These are phyloP conservation scores for Flueggea neowawraea DNA, from an alignment of 441 rosid species.

Conservation along the genomic window DNA sequence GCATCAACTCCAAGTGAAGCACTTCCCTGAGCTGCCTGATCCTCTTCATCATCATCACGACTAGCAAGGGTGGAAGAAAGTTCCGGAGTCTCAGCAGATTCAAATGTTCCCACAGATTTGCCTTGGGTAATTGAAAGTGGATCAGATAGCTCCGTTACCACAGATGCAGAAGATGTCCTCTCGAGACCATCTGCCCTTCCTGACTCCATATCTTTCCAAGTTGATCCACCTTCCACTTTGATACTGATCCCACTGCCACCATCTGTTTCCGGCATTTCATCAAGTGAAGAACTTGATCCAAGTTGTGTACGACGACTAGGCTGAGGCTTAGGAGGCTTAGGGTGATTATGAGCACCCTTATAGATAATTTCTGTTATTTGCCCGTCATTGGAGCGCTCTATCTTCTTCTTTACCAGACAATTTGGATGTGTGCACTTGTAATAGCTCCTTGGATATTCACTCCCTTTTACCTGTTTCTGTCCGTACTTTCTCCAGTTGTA, in stretches of 20 bases:
- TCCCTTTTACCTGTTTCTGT: conserved; percentile 66
- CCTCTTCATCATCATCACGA: conserved; percentile 62
- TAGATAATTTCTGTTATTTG: conserved; percentile 70
- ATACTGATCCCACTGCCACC: conserved; percentile 26
- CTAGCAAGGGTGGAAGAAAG: conserved; percentile 44
- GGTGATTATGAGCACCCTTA: conserved; percentile 59
- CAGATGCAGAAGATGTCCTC: conserved; percentile 47
- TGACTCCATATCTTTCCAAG: conserved; percentile 35
- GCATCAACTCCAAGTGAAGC: conserved; percentile 33
- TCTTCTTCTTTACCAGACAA: conserved; percentile 57
- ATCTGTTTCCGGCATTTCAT: conserved; percentile 33
- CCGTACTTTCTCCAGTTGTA: conserved; percentile 73
- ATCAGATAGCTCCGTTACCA: conserved; percentile 49
- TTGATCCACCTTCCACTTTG: conserved; percentile 33
- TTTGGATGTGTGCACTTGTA: conserved; percentile 62
- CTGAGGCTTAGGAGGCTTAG: conserved; percentile 51
- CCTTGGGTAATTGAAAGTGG: conserved; percentile 32
- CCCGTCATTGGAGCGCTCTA: conserved; percentile 61
- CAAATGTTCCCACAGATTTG: conserved; percentile 30
- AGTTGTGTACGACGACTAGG: conserved; percentile 32
- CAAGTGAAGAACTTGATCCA: conserved; percentile 30
- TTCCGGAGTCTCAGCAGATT: conserved; percentile 50
- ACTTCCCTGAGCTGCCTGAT: conserved; percentile 44
- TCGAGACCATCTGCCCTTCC: conserved; percentile 38
- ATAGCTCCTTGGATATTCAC: conserved; percentile 71